These are phyloP conservation scores for Penicillium bialowiezense DNA, from an alignment of 495 filamentous ascomycete genomes.

Conservation along the genomic window DNA sequence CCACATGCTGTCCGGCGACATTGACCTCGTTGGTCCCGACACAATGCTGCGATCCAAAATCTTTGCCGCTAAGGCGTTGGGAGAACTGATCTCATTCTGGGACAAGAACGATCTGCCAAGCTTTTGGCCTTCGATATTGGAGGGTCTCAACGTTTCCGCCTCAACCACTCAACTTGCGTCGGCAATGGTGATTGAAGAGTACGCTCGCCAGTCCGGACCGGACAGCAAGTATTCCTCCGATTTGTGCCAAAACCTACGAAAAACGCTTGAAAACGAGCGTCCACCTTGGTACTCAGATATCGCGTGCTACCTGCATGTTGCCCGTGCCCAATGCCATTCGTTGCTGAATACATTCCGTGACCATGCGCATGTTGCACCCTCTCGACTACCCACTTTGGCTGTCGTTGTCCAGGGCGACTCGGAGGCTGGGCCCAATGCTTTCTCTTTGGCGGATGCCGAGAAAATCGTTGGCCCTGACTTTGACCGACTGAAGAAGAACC, in stretches of 20 bases:
- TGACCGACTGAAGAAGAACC: constrained; percentile 75
- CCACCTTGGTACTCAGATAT: constrained; percentile 84
- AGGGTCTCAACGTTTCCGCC: constrained; percentile 63
- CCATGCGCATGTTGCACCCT: constrained; percentile 68
- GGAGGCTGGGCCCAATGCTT: constrained; percentile 85
- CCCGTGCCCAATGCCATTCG: constrained; percentile 85
- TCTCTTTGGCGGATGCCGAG: constrained; percentile 83
- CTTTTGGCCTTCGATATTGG: constrained; percentile 51
- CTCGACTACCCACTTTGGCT: constrained; percentile 74
- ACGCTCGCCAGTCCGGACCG: constrained; percentile 50
- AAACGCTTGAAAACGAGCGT: constrained; percentile 74
- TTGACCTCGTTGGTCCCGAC: constrained; percentile 89
- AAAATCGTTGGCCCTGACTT: constrained; percentile 81
- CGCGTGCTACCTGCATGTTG: constrained; percentile 80
- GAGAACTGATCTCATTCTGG: constrained; percentile 47
- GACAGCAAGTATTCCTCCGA: constrained; percentile 45
- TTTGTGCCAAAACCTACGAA: constrained; percentile 61
- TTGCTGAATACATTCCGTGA: constrained; percentile 87
- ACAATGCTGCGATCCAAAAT: constrained; percentile 85
- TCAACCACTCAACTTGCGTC: constrained; percentile 84
- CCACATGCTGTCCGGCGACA: constrained; percentile 95
- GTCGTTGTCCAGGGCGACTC: constrained; percentile 89
- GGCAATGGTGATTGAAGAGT: constrained; percentile 86
- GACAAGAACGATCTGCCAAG: constrained; percentile 41
- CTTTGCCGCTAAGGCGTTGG: constrained; percentile 79